Evolutionary conservation across 2,329 filamentous ascomycete species (phyloP), one percentile per base, ranked within the genome.

Genomic region (Pseudopyricularia cyperi): DNA sequence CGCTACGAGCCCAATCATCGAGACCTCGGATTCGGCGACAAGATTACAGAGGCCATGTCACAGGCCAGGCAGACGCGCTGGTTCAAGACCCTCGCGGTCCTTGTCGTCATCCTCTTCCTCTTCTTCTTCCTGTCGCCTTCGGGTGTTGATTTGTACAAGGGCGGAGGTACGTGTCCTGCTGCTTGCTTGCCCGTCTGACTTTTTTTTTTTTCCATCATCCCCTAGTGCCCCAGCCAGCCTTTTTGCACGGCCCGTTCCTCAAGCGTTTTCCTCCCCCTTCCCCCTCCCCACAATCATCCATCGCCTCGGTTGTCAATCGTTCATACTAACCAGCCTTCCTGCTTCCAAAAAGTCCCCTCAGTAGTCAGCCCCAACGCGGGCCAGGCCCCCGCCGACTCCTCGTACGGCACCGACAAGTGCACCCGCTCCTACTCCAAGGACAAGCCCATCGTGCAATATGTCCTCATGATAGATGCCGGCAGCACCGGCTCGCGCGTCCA

Each of bases 401-500:
- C 82, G 8, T 77, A 82, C 61, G 79, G 79, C 58, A 83, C 86
- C 57, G 75, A 79, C 44, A 85, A 80, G 70, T 98, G 93, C 76
- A 82, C 82, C 54, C 87, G 83, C 65, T 89, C 93, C 42, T 83
- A 79, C 71, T 88, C 89, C 61, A 82, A 86, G 62, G 85, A 89
- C 58, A 97, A 96, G 72, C 91, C 93, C 49, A 80, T 98, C 58
- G 84, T 96, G 56, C 93, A 98, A 66, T 98, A 97, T 72, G 94
- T 93, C 55, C 79, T 97, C 63, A 98, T 98, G 93, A 88, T 98
- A 63, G 93, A 98, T 69, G 93, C 93, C 48, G 93, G 93, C 61
- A 97, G 90, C 74, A 97, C 93, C 52, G 93, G 93, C 55, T 97
- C 93, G 55, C 86, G 93, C 61, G 96, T 98, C 65, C 94, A 98